These are phyloP conservation scores for Akanthomyces muscarius DNA, from an alignment of 2,329 filamentous ascomycete genomes.

Conservation along the genomic window DNA sequence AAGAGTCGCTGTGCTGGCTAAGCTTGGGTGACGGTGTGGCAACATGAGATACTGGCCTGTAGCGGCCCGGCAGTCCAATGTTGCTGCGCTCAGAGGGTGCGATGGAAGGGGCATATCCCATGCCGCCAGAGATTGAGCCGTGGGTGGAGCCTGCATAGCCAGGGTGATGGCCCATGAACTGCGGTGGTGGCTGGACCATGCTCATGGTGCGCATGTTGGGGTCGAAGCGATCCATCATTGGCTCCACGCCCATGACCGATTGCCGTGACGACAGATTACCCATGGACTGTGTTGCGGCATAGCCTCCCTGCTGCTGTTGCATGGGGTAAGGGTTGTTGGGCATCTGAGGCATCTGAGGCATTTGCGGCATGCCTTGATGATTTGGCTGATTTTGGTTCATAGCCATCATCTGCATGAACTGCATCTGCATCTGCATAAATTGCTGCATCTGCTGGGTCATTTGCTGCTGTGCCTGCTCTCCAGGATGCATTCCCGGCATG, in stretches of 20 bases:
- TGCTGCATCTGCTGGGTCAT: conserved; percentile 81
- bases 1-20: conserved; percentile 28
- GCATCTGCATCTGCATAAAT: conserved; percentile 93
- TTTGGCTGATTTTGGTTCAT: conserved; percentile 32
- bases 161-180: conserved; percentile 49
- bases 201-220: conserved; percentile 68
- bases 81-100: conserved; percentile 95
- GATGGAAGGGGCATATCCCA: conserved; percentile 81
- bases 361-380: conserved; percentile 29
- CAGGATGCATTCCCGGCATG: conserved; percentile 47
- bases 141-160: conserved; percentile 30
- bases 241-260: conserved; percentile 43
- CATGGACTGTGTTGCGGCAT: conserved; percentile 37
- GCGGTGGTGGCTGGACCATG: conserved; percentile 71
- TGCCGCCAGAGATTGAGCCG: conserved; percentile 32
- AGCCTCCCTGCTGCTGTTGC: conserved; percentile 25
- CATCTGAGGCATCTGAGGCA: conserved; percentile 27
- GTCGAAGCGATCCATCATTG: conserved; percentile 42
- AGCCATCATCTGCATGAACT: conserved; percentile 83
- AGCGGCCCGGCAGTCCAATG: conserved; percentile 81
- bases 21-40: conserved; percentile 36
- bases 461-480: conserved; percentile 71
- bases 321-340: conserved; percentile 27
- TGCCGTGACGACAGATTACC: conserved; percentile 42
- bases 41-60: conserved; percentile 75